Evolutionary conservation across 2,329 filamentous ascomycete genomes (phyloP).

Genomic region (Cephalotrichum gorgonifer): DNA sequence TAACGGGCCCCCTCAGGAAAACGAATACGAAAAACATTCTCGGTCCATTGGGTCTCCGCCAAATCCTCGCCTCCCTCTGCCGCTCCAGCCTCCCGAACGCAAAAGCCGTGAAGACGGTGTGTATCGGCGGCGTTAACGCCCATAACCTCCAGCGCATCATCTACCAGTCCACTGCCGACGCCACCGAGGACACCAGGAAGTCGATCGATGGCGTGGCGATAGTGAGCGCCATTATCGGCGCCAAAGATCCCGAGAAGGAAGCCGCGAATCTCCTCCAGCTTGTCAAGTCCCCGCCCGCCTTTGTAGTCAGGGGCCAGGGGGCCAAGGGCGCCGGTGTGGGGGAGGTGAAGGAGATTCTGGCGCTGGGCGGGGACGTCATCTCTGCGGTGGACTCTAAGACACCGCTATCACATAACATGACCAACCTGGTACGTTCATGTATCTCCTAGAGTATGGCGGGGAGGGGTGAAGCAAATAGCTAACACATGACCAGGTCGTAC

Average conservation of each 20-base stretch:
- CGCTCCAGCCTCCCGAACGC: slow-evolving; percentile 24
- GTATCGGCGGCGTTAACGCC: slow-evolving; percentile 80
- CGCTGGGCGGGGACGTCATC: slow-evolving; percentile 33
- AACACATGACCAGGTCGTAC: slow-evolving; percentile 49
- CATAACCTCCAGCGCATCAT: slow-evolving; percentile 65
- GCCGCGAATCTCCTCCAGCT: slow-evolving; percentile 45
- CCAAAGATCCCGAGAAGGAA: slow-evolving; percentile 53
- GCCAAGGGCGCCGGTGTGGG: neutral
- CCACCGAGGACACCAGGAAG: slow-evolving; percentile 31
- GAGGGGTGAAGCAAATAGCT: neutral
- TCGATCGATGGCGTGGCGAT: slow-evolving; percentile 72
- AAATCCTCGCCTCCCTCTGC: slow-evolving; percentile 49
- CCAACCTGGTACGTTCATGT: slow-evolving; percentile 61
- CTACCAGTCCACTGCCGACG: slow-evolving; percentile 48
- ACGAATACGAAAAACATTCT: slow-evolving; percentile 69
- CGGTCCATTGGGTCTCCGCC: slow-evolving; percentile 45
- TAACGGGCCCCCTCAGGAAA: slow-evolving; percentile 45
- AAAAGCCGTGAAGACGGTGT: slow-evolving; percentile 55
- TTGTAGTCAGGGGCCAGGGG: slow-evolving; percentile 10
- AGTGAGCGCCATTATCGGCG: slow-evolving; percentile 78
- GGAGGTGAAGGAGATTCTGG: neutral
- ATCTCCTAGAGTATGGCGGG: neutral
- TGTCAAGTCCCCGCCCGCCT: slow-evolving; percentile 31
- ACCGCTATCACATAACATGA: slow-evolving; percentile 92
- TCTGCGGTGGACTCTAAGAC: slow-evolving; percentile 48